Base-by-base conservation (phyloP, 805 yeast genomes). In the Wickerhamomyces subpelliculosus region DNA sequence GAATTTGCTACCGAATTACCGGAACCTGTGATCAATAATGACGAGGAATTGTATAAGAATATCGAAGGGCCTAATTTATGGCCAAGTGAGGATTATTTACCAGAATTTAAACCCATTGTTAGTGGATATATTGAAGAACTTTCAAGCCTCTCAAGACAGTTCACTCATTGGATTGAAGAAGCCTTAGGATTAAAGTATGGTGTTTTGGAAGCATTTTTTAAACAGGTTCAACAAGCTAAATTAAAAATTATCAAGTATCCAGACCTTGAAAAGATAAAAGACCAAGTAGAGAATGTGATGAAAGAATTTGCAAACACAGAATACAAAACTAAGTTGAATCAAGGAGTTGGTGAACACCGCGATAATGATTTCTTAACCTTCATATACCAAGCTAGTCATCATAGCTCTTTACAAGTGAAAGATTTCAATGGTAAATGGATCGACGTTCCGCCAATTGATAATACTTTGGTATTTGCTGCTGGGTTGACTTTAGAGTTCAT, bases 291-390 rank as follows among this genome's bases (percentile, higher is more conserved):
- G 13, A 62, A 62, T 42, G 73, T 72, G 1, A 52, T 57, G 21
- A 64, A 70, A 0, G 72, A 72, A 8, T 72, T 67, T 44, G 46
- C 68, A 23, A 67, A 62, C 35, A 63, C 71, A 0, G 68, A 58
- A 37, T 55, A 67, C 31, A 40, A 62, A 5, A 67, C 74, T 0
- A 58, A 55, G 40, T 60, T 65, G 17, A 60, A 49, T 41, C 75
- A 70, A 46, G 52, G 54, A 14, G 60, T 53, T 17, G 51, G 55
- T 8, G 57, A 83, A 4, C 87, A 80, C 49, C 68, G 83, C 40
- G 88, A 81, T 48, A 73, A 79, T 4, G 83, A 77, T 38, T 64
- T 79, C 48, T 50, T 79, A 22, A 78, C 84, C 0, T 75, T 67
- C 51, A 75, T 80, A 11, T 72, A 68, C 46, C 84, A 79, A 49